Conservation (phyloP, 2,329 filamentous ascomycete species). For the Proliferodiscus dingleyae region DNA sequence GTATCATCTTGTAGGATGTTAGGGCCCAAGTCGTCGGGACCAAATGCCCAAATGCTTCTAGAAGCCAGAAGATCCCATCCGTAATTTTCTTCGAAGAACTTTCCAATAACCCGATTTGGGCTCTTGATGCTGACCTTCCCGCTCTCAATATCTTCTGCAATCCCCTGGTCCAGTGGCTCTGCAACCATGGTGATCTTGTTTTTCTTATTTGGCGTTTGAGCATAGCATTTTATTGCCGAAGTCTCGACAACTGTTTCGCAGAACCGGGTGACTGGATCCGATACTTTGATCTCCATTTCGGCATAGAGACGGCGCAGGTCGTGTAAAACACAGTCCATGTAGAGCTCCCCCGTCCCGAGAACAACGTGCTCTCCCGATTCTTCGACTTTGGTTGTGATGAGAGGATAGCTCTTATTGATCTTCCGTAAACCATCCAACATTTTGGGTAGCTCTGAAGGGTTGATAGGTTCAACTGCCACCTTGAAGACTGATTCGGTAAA, state of each 20-base stretch:
- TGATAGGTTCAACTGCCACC: conserved; percentile 95
- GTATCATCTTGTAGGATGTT: conserved; percentile 98
- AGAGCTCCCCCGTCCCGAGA: conserved; percentile 93
- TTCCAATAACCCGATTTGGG: conserved; percentile 85
- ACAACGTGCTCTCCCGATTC: conserved; percentile 96
- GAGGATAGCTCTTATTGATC: conserved; percentile 95
- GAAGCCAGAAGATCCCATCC: conserved; percentile 94
- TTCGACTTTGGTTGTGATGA: conserved; percentile 95
- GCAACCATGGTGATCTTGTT: conserved; percentile 99
- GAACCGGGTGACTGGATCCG: conserved; percentile 94
- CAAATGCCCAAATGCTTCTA: conserved; percentile 97
- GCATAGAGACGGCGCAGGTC: conserved; percentile 90
- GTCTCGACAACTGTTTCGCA: conserved; percentile 98
- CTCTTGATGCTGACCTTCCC: conserved; percentile 89
- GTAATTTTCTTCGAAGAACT: conserved; percentile 96
- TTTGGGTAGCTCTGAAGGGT: conserved; percentile 94
- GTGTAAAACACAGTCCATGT: conserved; percentile 98
- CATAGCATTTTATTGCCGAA: conserved; percentile 96
- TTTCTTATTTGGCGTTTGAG: conserved; percentile 97
- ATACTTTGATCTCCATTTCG: conserved; percentile 99
- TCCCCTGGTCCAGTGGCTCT: conserved; percentile 90
- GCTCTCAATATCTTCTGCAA: conserved; percentile 89
- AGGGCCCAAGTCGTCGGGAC: conserved; percentile 87
- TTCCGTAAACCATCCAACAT: conserved; percentile 97
- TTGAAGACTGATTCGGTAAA: conserved; percentile 98